Base-by-base conservation (phyloP, 129 eudicot genomes). In the Sambucus nigra region DNA sequence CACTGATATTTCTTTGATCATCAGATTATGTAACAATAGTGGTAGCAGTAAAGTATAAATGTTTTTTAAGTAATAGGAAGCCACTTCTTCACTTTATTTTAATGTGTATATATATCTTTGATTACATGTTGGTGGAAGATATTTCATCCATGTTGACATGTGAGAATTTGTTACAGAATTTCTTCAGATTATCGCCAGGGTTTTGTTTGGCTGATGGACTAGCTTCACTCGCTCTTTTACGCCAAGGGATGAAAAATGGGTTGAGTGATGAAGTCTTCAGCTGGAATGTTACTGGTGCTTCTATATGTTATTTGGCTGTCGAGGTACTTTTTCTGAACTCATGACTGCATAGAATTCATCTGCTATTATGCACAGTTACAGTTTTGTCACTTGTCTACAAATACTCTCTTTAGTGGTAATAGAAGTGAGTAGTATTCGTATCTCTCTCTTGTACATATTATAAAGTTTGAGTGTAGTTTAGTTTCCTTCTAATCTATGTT, bases 191-290 rank as follows among this genome's bases (percentile, higher is more conserved):
- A 61, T 91, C 95, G 33, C 98, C 98, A 18, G 93, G 94, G 64
- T 91, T 91, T 72, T 91, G 98, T 77, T 91, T 91, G 57, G 98
- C 98, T 61, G 98, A 91, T 86, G 98, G 98, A 50, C 77, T 91
- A 47, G 94, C 98, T 56, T 91, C 98, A 53, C 71, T 91, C 50
- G 98, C 98, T 48, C 76, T 91, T 69, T 28, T 91, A 51, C 88
- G 94, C 5, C 98, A 91, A 76, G 98, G 82, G 60, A 65, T 85
- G 94, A 91, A 91, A 69, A 73, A 60, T 69, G 91, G 86, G 69
- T 73, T 83, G 14, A 72, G 82, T 76, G 57, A 63, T 40, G 75
- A 79, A 5, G 79, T 72, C 74, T 73, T 91, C 62, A 88, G 78
- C 68, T 91, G 98, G 98, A 79, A 91, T 72, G 88, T 91, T 22